These are phyloP conservation scores for Neurospora discreta DNA, from an alignment of 495 filamentous ascomycete species.

Conservation along the genomic window DNA sequence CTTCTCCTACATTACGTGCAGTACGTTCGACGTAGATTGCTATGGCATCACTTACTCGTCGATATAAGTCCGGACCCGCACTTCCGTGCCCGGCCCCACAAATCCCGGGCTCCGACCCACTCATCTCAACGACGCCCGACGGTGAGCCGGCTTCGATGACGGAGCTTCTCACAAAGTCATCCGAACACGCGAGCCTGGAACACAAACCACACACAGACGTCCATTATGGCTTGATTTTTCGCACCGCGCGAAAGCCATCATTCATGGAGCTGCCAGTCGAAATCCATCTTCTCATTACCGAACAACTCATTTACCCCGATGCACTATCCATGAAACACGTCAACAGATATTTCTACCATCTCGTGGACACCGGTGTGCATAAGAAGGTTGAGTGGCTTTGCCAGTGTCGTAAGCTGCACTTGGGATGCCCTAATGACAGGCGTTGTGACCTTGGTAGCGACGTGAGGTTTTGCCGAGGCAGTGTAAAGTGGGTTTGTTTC, in stretches of 20 bases:
- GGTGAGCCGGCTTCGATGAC: background rate
- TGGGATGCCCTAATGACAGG: constrained; percentile 39
- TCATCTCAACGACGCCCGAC: background rate
- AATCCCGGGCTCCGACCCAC: background rate
- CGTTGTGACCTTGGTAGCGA: constrained; percentile 42
- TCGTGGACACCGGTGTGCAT: constrained; percentile 53
- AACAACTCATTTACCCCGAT: constrained; percentile 46
- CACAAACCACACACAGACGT: background rate
- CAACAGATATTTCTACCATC: constrained; percentile 47
- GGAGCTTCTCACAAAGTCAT: background rate
- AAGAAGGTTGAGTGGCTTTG: constrained; percentile 60
- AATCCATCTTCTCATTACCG: constrained; percentile 44
- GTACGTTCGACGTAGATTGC: background rate
- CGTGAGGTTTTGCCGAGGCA: constrained; percentile 40
- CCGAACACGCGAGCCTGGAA: background rate
- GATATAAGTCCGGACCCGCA: background rate
- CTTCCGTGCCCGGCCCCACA: background rate
- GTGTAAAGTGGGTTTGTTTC: constrained; percentile 29
- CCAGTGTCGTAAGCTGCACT: constrained; percentile 40
- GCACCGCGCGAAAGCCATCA: background rate
- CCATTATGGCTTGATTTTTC: background rate
- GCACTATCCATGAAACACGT: constrained; percentile 52
- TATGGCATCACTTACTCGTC: background rate
- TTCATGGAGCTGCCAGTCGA: constrained; percentile 43
- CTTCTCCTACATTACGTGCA: background rate